Evolutionary conservation across 2,329 filamentous ascomycete species (phyloP), one percentile per base, ranked within the genome.

Genomic region (Tetracladium maxilliforme): DNA sequence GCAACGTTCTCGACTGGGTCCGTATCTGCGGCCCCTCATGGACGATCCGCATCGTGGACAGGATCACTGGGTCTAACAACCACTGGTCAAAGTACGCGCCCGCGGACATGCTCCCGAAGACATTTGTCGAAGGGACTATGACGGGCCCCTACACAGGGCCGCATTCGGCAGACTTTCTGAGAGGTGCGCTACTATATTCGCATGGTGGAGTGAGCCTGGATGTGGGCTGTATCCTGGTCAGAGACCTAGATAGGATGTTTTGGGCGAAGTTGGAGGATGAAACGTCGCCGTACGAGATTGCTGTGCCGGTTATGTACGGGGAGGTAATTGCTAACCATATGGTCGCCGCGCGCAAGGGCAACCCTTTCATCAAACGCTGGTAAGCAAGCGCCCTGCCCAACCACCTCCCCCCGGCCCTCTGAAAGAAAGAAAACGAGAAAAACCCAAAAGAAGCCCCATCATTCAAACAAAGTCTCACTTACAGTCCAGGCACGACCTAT

Each of bases 141-240:
- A 44, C 48, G 9, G 58, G 60, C 0, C 48, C 49, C 0, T 49
- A 51, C 26, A 41, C 46, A 2, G 58, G 52, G 2, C 47, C 46
- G 2, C 61, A 66, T 31, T 49, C 47, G 1, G 54, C 56, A 3
- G 62, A 66, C 25, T 43, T 65, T 1, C 40, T 64, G 6, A 52
- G 61, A 1, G 43, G 58, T 0, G 45, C 54, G 1, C 36, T 54
- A 3, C 28, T 61, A 3, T 52, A 45, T 25, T 35, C 48, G 6
- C 43, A 58, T 16, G 57, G 55, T 0, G 56, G 56, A 1, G 42
- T 54, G 3, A 60, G 49, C 43, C 46, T 59, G 25, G 56, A 61
- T 8, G 50, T 48, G 1, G 51, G 53, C 2, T 50, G 49, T 4
- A 49, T 56, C 11, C 36, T 60, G 0, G 46, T 59, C 23, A 44